phyloP scores from a whole-genome alignment of 805 yeast genomes.

The Kodamaea restingae region DNA sequence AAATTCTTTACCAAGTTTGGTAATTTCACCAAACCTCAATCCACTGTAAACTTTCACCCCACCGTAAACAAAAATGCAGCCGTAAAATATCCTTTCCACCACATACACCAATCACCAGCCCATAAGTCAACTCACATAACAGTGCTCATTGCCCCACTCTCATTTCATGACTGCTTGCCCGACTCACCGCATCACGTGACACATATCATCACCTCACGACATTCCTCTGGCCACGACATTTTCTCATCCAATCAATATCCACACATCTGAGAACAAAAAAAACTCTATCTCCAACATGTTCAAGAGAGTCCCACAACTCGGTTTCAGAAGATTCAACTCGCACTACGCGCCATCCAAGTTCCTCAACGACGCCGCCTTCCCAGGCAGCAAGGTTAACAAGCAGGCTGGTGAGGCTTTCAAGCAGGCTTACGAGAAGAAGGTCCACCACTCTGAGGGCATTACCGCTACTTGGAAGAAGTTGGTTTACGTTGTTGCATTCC shows the following conservation, averaged over 20 bases:
- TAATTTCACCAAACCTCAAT: no score
- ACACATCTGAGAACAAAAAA: conserved; percentile 9
- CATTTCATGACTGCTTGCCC: no score
- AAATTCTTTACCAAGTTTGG: no score
- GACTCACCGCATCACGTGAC: neutral
- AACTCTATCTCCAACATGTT: conserved; percentile 24
- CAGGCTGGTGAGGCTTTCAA: conserved; percentile 71
- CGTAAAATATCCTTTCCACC: no score
- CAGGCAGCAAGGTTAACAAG: conserved; percentile 38
- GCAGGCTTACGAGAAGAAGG: conserved; percentile 57
- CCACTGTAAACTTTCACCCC: no score
- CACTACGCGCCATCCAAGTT: conserved; percentile 39
- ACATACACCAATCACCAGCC: no score
- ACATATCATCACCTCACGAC: conserved; percentile 2
- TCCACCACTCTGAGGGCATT: conserved; percentile 76
- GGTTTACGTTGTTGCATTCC: conserved; percentile 74
- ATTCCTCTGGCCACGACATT: conserved; percentile 6
- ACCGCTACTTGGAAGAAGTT: conserved; percentile 82
- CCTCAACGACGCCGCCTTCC: conserved; percentile 38
- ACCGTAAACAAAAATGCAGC: no score
- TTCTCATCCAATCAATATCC: conserved; percentile 8
- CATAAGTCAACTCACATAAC: no score
- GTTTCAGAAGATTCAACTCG: conserved; percentile 37
- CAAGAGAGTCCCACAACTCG: conserved; percentile 33
- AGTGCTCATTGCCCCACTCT: no score